Evolutionary conservation across 2,329 filamentous ascomycete species (phyloP).

Genomic region (Talaromyces atroroseus): DNA sequence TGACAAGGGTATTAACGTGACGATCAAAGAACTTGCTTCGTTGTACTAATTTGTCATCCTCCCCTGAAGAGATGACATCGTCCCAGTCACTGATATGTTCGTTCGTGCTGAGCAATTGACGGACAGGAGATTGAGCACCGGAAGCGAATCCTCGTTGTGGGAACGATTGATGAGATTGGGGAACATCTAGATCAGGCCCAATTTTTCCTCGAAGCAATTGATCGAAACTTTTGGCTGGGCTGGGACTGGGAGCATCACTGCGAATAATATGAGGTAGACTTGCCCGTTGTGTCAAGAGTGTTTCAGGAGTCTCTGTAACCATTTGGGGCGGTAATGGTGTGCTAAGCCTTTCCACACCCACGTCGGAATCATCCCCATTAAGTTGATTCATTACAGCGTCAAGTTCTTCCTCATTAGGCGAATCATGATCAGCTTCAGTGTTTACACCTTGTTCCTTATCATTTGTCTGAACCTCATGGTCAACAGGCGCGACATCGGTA

Average conservation of each 20-base stretch:
- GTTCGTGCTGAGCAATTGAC: slow-evolving; percentile 56
- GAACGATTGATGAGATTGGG: slow-evolving; percentile 43
- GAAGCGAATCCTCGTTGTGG: slow-evolving; percentile 60
- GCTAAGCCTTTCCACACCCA: slow-evolving; percentile 63
- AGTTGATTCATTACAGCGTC: slow-evolving; percentile 89
- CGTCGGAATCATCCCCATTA: slow-evolving; percentile 65
- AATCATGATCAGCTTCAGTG: slow-evolving; percentile 23
- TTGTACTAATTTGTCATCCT: slow-evolving; percentile 75
- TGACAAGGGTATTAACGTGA: slow-evolving; percentile 81
- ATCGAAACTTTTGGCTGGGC: slow-evolving; percentile 52
- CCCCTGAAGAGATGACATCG: slow-evolving; percentile 71
- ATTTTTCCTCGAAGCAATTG: slow-evolving; percentile 43
- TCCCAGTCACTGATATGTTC: slow-evolving; percentile 87
- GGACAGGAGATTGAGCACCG: slow-evolving; percentile 50
- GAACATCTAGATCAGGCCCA: slow-evolving; percentile 27
- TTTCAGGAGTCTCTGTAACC: slow-evolving; percentile 34
- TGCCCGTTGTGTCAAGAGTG: slow-evolving; percentile 45
- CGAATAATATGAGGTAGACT: slow-evolving; percentile 45
- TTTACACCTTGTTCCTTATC: slow-evolving; percentile 8
- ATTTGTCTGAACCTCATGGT: slow-evolving; percentile 11
- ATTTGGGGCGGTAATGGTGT: slow-evolving; percentile 27
- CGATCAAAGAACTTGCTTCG: slow-evolving; percentile 85
- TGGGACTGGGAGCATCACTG: slow-evolving; percentile 70
- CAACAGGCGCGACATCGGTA: not conserved
- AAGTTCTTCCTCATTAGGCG: slow-evolving; percentile 61